Conservation (phyloP, 345 rosid species). For the Nasturtium officinale region DNA sequence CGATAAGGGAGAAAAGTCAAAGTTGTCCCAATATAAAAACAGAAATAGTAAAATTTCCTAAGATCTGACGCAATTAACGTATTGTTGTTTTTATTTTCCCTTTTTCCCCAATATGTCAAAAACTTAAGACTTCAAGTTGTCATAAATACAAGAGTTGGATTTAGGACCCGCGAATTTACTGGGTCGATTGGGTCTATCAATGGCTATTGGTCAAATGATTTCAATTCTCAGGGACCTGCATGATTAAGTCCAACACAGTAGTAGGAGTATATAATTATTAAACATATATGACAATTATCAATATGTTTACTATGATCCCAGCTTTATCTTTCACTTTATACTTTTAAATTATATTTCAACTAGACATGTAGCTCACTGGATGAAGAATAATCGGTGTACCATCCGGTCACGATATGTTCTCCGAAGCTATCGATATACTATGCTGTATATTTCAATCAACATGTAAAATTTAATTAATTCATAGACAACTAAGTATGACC, state of each 20-base stretch:
- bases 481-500: not conserved
- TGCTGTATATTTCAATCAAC: not conserved
- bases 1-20: slow-evolving; percentile 38
- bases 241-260: not conserved
- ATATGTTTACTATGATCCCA: slow-evolving; percentile 15
- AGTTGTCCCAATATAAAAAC: slow-evolving; percentile 30
- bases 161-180: not conserved
- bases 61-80: slow-evolving; percentile 27
- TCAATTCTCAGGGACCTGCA: slow-evolving; percentile 9
- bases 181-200: not conserved
- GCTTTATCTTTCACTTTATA: slow-evolving; percentile 14
- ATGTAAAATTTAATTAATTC: not conserved
- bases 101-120: not conserved
- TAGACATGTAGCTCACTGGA: not conserved
- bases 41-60: slow-evolving; percentile 34
- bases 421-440: not conserved
- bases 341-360: not conserved
- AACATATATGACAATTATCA: slow-evolving; percentile 4
- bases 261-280: not conserved
- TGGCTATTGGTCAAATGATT: slow-evolving; percentile 6
- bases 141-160: not conserved
- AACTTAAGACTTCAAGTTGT: not conserved
- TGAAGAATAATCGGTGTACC: not conserved
- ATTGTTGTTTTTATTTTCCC: not conserved
- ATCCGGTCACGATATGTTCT: slow-evolving; percentile 1